Percentiles rank a stretch among this genome's conserved stretches.
These are phyloP conservation scores for Nicotiana obtusifolia DNA, from an alignment of 257 asterid genomes.

Conservation along the genomic window DNA sequence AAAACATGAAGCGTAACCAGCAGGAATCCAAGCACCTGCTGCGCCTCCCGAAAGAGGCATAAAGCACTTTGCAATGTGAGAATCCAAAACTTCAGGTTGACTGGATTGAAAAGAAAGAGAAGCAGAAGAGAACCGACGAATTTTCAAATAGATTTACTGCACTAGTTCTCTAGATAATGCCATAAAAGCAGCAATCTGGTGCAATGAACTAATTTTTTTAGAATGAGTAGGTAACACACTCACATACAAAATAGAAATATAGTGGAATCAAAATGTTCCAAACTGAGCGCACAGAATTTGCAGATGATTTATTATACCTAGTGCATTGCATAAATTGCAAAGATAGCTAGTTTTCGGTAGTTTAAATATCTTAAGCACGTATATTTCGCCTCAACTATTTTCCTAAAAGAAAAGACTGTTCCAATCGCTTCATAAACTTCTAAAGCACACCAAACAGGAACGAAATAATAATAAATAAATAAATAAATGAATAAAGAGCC, in stretches of 20 bases:
- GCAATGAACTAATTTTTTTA: not conserved
- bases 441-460: not conserved
- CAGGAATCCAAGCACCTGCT: constrained; percentile 3
- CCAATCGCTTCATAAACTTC: not conserved
- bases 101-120: not conserved
- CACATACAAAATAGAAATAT: too few species aligned
- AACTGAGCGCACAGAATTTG: not conserved
- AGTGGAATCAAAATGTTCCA: not conserved
- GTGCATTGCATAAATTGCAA: too few species aligned
- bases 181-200: not conserved
- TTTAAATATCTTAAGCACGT: not conserved
- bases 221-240: not conserved
- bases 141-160: not conserved
- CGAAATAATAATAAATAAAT: too few species aligned
- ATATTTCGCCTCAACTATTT: not conserved
- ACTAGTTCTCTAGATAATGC: not conserved
- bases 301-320: too few species aligned
- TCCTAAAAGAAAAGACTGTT: not conserved
- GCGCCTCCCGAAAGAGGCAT: not conserved
- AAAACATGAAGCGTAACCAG: not conserved
- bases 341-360: too few species aligned
- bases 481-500: not conserved
- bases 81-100: not conserved
- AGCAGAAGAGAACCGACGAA: not conserved
- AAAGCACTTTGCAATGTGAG: not conserved